These are phyloP conservation scores for Phaeodactylum tricornutum DNA, from an alignment of 108 stramenopile species.

Conservation along the genomic window DNA sequence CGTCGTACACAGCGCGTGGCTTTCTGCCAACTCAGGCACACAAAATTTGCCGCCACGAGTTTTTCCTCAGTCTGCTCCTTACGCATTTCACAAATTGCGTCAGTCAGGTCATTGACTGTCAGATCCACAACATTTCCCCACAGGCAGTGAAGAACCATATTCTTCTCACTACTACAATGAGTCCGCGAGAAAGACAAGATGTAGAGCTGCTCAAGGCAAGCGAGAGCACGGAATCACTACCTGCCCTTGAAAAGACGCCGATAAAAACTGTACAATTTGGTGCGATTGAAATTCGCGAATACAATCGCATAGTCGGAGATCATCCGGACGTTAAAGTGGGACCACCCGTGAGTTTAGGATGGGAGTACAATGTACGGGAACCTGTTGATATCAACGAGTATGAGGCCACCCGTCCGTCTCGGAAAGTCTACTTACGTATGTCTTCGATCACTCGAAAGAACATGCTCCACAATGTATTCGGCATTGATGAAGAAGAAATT, in stretches of 20 bases:
- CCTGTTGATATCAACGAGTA: conserved; percentile 28
- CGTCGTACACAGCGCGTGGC: no score
- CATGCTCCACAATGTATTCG: conserved; percentile 28
- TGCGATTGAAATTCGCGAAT: conserved; percentile 28
- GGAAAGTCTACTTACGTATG: conserved; percentile 12
- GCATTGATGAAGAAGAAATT: conserved; percentile 28
- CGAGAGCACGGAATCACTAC: background rate
- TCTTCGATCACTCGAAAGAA: conserved; percentile 35
- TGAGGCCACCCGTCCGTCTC: conserved; percentile 27
- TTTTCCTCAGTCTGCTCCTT: no score
- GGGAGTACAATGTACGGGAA: conserved; percentile 32
- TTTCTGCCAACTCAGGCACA: no score
- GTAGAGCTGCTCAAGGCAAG: background rate
- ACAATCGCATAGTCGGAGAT: conserved; percentile 43
- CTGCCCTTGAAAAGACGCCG: background rate
- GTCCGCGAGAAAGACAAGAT: background rate
- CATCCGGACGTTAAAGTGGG: conserved; percentile 43
- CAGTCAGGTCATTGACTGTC: no score
- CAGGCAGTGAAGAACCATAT: no score
- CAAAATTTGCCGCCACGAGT: no score
- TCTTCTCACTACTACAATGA: background rate
- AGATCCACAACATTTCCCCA: no score
- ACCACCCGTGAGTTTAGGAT: conserved; percentile 43
- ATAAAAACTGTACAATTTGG: conserved; percentile 24
- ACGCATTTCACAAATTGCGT: no score